Conservation (phyloP, 352 stramenopile species). For the Globisporangium barbulae region DNA sequence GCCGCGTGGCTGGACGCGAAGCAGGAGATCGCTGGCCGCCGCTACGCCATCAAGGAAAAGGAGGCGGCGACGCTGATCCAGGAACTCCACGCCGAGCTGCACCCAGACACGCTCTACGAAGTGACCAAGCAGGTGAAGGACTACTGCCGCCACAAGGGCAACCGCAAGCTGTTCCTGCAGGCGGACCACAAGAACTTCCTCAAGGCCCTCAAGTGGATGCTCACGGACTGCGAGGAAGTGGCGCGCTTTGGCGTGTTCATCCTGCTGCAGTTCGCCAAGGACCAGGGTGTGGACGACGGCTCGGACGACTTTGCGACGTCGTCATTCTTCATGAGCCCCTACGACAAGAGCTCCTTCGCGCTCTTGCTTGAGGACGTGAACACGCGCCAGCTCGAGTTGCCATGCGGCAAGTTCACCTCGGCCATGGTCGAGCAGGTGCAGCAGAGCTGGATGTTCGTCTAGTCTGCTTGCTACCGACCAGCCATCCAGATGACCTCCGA, state of each 20-base stretch:
- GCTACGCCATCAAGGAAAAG: conserved; percentile 49
- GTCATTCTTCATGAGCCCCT: conserved; percentile 51
- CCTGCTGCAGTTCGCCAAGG: conserved; percentile 51
- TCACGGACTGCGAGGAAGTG: conserved; percentile 48
- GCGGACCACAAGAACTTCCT: conserved; percentile 38
- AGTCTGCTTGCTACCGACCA: not conserved
- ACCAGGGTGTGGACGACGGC: conserved; percentile 23
- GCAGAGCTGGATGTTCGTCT: conserved; percentile 50
- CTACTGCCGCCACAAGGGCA: conserved; percentile 65
- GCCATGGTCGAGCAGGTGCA: conserved; percentile 55
- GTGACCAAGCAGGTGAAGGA: conserved; percentile 65
- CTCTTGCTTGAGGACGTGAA: conserved; percentile 38
- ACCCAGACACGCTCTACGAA: conserved; percentile 58
- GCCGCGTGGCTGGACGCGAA: conserved; percentile 56
- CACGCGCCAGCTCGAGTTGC: conserved; percentile 26
- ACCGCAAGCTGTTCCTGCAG: conserved; percentile 59
- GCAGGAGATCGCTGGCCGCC: conserved; percentile 45
- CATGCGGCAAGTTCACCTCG: conserved; percentile 40
- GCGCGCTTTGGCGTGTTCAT: conserved; percentile 67
- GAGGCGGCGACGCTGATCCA: conserved; percentile 47
- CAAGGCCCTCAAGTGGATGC: conserved; percentile 62
- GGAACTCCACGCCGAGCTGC: conserved; percentile 57
- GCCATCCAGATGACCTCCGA: not conserved
- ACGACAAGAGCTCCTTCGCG: conserved; percentile 58
- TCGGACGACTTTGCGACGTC: conserved; percentile 11